Conservation (phyloP, 2,329 filamentous ascomycete genomes). For the Colletotrichum gigasporum region DNA sequence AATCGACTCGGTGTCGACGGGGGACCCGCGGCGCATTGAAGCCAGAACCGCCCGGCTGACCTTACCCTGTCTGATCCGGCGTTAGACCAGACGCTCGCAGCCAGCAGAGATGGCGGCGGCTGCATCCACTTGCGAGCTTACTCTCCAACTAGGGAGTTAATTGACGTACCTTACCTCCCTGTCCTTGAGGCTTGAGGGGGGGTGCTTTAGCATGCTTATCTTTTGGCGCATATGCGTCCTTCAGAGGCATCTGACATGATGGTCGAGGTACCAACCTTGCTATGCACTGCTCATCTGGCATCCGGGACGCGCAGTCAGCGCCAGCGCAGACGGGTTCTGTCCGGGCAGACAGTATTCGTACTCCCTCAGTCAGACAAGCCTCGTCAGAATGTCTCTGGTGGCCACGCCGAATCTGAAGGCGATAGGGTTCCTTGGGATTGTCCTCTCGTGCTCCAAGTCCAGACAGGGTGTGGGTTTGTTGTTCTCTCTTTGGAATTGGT, state of each 20-base stretch:
- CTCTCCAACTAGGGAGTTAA: not conserved
- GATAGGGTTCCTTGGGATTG: not conserved
- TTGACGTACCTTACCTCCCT: not conserved
- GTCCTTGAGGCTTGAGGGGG: not conserved
- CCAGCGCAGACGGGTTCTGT: too few species aligned
- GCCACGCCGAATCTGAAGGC: not conserved
- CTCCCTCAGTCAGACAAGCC: slow-evolving; percentile 17
- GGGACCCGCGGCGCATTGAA: slow-evolving; percentile 20
- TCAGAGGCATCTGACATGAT: not conserved
- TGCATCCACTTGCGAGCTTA: slow-evolving; percentile 25
- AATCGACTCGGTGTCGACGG: not conserved
- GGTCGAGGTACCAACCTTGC: too few species aligned
- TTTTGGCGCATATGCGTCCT: too few species aligned
- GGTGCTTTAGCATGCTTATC: too few species aligned
- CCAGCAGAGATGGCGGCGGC: slow-evolving; percentile 11
- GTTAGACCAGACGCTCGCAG: slow-evolving; percentile 10
- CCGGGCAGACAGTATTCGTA: too few species aligned
- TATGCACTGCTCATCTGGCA: too few species aligned
- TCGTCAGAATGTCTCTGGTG: slow-evolving; percentile 29
- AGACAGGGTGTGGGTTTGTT: slow-evolving; percentile 3
- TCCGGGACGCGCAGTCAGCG: too few species aligned
- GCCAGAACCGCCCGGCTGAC: slow-evolving; percentile 18
- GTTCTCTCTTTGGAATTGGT: slow-evolving; percentile 7
- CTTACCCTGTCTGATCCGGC: slow-evolving; percentile 17
- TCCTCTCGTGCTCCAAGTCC: not conserved